phyloP scores from a whole-genome alignment of 306 rosid species.

The Vigna unguiculata region DNA sequence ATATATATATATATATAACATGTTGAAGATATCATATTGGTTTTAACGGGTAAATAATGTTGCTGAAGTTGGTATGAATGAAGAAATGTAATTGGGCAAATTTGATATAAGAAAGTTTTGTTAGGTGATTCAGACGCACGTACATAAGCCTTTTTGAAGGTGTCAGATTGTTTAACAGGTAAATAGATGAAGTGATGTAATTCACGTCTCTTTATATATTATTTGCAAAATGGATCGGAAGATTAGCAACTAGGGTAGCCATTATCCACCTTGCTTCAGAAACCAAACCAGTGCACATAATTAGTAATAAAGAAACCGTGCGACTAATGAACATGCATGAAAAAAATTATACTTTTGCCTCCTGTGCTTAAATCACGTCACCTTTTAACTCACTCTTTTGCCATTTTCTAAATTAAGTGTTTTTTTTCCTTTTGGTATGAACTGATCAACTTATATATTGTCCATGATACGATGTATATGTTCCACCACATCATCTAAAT shows the following conservation, averaged over 20 bases:
- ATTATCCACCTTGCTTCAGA: conserved; percentile 3
- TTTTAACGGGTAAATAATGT: conserved; percentile 15
- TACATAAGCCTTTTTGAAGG: neutral
- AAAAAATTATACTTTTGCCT: neutral
- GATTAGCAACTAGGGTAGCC: conserved; percentile 1
- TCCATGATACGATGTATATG: neutral
- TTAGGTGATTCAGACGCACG: neutral
- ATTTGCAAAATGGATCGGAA: neutral
- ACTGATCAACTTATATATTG: neutral
- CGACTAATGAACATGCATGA: neutral
- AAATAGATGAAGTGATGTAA: neutral
- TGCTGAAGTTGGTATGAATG: neutral
- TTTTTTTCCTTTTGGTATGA: neutral
- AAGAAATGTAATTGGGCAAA: neutral
- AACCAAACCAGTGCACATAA: neutral
- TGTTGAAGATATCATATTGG: conserved; percentile 34
- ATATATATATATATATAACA: neutral
- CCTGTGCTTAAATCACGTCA: neutral
- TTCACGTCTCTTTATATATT: conserved; percentile 6
- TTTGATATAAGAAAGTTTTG: neutral
- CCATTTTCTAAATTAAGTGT: neutral
- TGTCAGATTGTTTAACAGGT: conserved; percentile 38
- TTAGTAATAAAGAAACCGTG: neutral
- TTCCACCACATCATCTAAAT: neutral
- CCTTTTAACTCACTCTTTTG: neutral